A percentile compares a stretch with the other conserved stretches of the same genome.
Conservation (phyloP, 768 basidiomycete genomes). For the Podaxis rugospora region DNA sequence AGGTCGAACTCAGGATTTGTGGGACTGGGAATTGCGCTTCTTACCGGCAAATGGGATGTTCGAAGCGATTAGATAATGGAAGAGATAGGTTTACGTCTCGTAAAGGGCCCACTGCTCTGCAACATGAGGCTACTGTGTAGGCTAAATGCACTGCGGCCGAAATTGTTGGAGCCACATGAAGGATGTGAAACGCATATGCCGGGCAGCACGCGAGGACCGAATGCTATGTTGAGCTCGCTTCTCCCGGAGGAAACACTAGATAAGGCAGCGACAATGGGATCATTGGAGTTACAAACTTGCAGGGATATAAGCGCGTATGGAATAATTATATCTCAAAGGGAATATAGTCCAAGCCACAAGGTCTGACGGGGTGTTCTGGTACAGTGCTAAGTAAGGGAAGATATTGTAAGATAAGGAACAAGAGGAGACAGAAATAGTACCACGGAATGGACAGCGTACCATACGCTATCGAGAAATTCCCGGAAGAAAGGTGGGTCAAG, state of each 20-base stretch:
- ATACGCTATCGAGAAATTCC: neutral
- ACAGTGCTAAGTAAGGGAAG: neutral
- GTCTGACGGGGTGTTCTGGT: neutral
- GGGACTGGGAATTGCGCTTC: no score
- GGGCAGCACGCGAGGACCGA: neutral
- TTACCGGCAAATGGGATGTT: neutral
- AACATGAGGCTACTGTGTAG: neutral
- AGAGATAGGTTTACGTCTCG: neutral
- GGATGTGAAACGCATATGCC: no score
- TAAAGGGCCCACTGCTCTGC: neutral
- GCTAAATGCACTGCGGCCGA: neutral
- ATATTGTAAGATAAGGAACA: neutral
- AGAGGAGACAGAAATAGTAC: neutral
- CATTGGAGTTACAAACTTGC: no score
- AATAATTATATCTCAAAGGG: neutral
- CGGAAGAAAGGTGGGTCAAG: neutral
- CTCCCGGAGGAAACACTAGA: neutral
- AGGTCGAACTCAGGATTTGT: no score
- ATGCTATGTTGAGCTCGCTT: neutral
- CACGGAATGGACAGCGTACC: neutral
- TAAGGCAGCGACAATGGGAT: neutral
- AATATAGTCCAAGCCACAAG: neutral
- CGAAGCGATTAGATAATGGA: neutral
- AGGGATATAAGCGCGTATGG: neutral
- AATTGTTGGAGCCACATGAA: no score